Base-by-base conservation (phyloP, 306 rosid species). In the Myrica gale region DNA sequence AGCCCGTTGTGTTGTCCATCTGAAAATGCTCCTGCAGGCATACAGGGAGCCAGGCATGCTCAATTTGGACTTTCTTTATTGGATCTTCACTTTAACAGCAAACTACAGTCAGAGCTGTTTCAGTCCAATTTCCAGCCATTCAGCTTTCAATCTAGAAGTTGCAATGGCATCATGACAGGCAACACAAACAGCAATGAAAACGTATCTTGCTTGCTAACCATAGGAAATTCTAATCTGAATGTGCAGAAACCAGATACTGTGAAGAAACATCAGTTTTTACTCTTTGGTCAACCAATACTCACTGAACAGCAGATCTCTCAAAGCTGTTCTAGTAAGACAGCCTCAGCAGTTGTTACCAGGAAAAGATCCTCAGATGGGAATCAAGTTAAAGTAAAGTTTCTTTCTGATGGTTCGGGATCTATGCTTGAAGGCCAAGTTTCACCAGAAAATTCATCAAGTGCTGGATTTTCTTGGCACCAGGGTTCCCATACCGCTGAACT, bases 31-130 rank as follows among this genome's bases (percentile, higher is more conserved):
- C 88, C 97, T 85, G 92, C 92, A 92, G 92, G 99, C 96, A 95
- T 95, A 88, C 99, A 95, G 99, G 98, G 99, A 95, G 99, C 99
- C 99, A 95, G 99, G 99, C 99, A 95, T 89, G 86, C 99, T 89
- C 99, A 88, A 88, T 86, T 90, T 86, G 97, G 98, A 85, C 80
- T 85, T 82, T 84, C 98, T 88, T 82, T 90, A 17, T 84, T 92
- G 73, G 91, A 90, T 90, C 85, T 92, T 89, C 92, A 89, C 86
- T 87, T 83, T 73, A 80, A 82, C 84, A 84, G 75, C 78, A 91
- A 88, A 84, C 84, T 86, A 74, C 96, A 90, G 81, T 69, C 87
- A 43, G 98, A 92, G 86, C 87, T 85, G 83, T 78, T 88, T 79
- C 90, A 91, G 12, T 79, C 93, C 78, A 77, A 76, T 76, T 69